Conservation (phyloP, 345 rosid genomes). For the Linum usitatissimum region DNA sequence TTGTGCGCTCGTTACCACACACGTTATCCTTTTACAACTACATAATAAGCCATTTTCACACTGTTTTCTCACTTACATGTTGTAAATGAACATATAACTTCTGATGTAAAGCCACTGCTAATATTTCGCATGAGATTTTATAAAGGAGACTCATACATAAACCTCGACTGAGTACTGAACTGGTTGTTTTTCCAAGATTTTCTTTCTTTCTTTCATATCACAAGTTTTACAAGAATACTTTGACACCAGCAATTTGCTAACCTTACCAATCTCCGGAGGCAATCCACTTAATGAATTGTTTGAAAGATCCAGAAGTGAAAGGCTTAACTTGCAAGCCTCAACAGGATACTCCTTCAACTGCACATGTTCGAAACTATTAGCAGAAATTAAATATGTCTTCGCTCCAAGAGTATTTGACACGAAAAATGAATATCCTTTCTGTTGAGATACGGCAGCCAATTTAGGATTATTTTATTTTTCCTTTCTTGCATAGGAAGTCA, state of each 20-base stretch:
- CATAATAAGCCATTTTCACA: not conserved
- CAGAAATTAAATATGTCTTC: not conserved
- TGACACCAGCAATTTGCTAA: constrained; percentile 13
- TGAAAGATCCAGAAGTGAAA: constrained; percentile 79
- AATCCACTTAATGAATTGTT: constrained; percentile 84
- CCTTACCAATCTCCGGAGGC: constrained; percentile 78
- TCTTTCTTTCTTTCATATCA: too few species aligned
- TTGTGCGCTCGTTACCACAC: too few species aligned
- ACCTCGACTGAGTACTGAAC: not conserved
- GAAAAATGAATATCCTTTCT: too few species aligned
- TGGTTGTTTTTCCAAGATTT: too few species aligned
- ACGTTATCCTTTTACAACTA: not conserved
- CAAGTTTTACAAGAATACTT: constrained; percentile 5
- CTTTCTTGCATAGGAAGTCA: too few species aligned
- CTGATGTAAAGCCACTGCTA: not conserved
- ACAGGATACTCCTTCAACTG: constrained; percentile 80
- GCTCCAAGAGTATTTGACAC: not conserved
- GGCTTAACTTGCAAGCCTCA: constrained; percentile 62
- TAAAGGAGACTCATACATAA: constrained; percentile 1
- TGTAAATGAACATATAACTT: not conserved
- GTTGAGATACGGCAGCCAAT: too few species aligned
- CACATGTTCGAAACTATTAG: constrained; percentile 19
- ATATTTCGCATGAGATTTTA: not conserved
- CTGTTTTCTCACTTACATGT: not conserved
- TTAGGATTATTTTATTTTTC: too few species aligned